These are phyloP conservation scores for Perkinsela sp. DNA, from an alignment of 208 protist genomes.

Conservation along the genomic window DNA sequence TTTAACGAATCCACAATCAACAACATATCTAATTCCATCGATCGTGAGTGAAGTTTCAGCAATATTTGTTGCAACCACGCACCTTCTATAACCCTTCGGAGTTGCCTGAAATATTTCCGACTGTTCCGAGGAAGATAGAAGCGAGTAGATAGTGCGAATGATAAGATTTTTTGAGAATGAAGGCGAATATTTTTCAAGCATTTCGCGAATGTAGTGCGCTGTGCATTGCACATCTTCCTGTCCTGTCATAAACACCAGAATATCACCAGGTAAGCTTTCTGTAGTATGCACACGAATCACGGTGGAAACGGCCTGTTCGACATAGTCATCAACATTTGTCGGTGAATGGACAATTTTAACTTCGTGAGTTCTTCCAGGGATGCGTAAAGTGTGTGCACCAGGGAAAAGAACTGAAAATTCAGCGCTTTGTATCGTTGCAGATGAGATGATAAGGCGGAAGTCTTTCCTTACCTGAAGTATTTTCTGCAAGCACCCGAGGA, in stretches of 20 bases:
- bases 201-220: conserved; percentile 15
- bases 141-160: conserved; percentile 74
- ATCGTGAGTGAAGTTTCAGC: conserved; percentile 97
- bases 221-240: conserved; percentile 89
- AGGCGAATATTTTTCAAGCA: conserved; percentile 1
- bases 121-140: conserved; percentile 62
- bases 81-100: conserved; percentile 50
- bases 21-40: conserved; percentile 76
- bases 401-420: conserved; percentile 91
- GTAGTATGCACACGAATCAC: conserved; percentile 58
- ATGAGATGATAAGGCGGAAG: conserved; percentile 85
- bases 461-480: conserved; percentile 41
- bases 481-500: conserved; percentile 55
- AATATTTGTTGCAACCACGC: conserved; percentile 97
- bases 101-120: conserved; percentile 54
- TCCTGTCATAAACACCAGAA: conserved; percentile 98
- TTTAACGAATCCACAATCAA: conserved; percentile 92
- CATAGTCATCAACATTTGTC: conserved; percentile 80
- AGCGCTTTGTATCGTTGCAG: conserved; percentile 88
- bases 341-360: conserved; percentile 81
- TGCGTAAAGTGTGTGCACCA: conserved; percentile 67
- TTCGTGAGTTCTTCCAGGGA: conserved; percentile 85
- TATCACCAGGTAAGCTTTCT: conserved; percentile 77
- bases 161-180: conserved; percentile 9
- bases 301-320: conserved; percentile 79